Percentiles rank a stretch among this genome's conserved stretches.
phyloP scores from a whole-genome alignment of 2,329 filamentous ascomycete species.

The Nannizzia gypsea region DNA sequence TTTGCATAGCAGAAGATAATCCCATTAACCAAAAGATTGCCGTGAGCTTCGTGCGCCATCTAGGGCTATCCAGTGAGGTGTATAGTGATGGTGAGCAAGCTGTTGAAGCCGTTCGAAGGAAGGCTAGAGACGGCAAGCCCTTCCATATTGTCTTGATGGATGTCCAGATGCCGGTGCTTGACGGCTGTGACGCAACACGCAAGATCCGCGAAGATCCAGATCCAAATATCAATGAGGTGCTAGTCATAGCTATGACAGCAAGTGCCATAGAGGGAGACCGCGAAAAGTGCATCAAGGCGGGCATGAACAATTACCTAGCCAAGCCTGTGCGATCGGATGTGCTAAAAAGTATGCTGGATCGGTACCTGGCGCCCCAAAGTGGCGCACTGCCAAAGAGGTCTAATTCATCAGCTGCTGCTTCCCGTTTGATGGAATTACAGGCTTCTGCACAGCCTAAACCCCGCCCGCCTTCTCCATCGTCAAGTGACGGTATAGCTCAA shows the following conservation, averaged over 20 bases:
- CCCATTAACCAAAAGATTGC: constrained; percentile 90
- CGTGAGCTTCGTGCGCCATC: constrained; percentile 73
- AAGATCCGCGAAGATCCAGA: constrained; percentile 66
- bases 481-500: not conserved
- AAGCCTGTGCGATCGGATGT: constrained; percentile 88
- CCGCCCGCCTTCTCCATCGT: not conserved
- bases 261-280: constrained; percentile 87
- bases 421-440: not conserved
- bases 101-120: constrained; percentile 68
- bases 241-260: constrained; percentile 97
- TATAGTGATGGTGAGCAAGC: constrained; percentile 84
- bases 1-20: constrained; percentile 93
- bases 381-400: constrained; percentile 11
- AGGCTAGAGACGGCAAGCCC: constrained; percentile 57
- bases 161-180: constrained; percentile 87
- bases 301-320: constrained; percentile 95
- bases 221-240: constrained; percentile 62
- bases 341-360: constrained; percentile 69
- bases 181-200: constrained; percentile 84
- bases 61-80: constrained; percentile 77
- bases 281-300: constrained; percentile 87
- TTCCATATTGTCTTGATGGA: constrained; percentile 94
- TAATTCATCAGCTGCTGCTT: not conserved
- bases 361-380: constrained; percentile 45
- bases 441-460: not conserved